Evolutionary conservation across 2,329 filamentous ascomycete genomes (phyloP), one percentile per base, ranked within the genome.

Genomic region (Xylaria hypoxylon): DNA sequence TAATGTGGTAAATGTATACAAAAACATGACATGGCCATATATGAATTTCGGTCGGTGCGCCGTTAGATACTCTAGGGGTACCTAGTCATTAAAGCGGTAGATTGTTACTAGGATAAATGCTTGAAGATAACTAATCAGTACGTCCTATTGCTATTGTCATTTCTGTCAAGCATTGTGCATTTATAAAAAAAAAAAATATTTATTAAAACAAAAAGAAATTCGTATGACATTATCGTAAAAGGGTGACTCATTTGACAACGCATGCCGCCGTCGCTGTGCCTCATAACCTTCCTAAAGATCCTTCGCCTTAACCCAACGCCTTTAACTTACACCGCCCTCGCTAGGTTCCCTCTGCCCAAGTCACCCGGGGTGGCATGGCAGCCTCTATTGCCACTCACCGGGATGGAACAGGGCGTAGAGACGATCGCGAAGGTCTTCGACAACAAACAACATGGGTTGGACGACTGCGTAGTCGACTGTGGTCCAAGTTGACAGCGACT

Each of bases 401-500:
- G 52, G 22, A 35, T 28, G 35, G 24, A 55, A 55, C 13, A 55
- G n/a, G 35, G 11, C 19, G 15, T 13, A n/a, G 35, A 55, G 15
- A 24, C 52, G 52, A 8, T 55, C 4, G 3, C 8, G 33, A 26
- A 55, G 52, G 11, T 42, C 35, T n/a, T 55, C 52, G 35, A 44
- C 24, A 6, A 55, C 52, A 13, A 42, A 28, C 1, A 28, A 2
- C 52, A 55, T 55, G 22, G 52, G 52, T 5, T 28, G 35, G 6
- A 55, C 15, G 22, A 55, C 22, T 17, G 35, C 52, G 52, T 55
- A 28, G 4, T 42, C 35, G 3, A 11, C 35, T 24, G 3, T 24
- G 7, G 15, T 28, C 35, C 52, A 55, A 8, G 52, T 55, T 3
- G 24, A 31, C 3, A 57, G 15, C 15, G 26, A 57, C 53, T 44